phyloP scores from a whole-genome alignment of 805 yeast genomes.

The Hanseniaspora thailandica region DNA sequence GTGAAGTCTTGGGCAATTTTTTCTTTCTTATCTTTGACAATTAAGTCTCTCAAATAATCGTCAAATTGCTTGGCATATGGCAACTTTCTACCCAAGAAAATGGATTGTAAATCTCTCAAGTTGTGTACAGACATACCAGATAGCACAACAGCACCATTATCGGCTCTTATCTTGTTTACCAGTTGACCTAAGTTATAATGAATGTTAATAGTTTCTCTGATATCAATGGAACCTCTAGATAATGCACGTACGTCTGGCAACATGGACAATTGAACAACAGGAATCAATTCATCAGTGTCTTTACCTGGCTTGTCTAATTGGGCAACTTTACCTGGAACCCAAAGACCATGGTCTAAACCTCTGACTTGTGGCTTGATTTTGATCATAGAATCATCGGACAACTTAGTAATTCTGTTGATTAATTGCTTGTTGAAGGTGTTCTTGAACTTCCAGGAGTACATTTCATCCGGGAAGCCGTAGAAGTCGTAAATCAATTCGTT shows the following conservation, averaged over 20 bases:
- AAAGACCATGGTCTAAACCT: constrained; percentile 73
- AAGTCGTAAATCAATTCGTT: constrained; percentile 62
- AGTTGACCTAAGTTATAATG: constrained; percentile 41
- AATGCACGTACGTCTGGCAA: constrained; percentile 27
- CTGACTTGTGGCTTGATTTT: constrained; percentile 26
- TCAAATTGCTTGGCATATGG: constrained; percentile 49
- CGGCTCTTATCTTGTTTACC: constrained; percentile 39
- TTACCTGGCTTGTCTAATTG: constrained; percentile 31
- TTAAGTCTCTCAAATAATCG: constrained; percentile 32
- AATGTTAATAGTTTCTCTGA: constrained; percentile 6
- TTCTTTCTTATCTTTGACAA: constrained; percentile 22
- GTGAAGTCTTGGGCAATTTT: constrained; percentile 22
- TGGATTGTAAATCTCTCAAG: constrained; percentile 35
- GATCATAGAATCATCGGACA: neutral
- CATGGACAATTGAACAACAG: constrained; percentile 35
- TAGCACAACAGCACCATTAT: constrained; percentile 44
- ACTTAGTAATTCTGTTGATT: constrained; percentile 29
- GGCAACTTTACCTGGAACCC: constrained; percentile 71
- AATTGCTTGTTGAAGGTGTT: constrained; percentile 26
- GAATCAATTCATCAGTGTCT: constrained; percentile 17
- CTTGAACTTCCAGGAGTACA: constrained; percentile 50
- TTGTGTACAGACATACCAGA: constrained; percentile 80
- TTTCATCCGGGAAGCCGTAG: constrained; percentile 54
- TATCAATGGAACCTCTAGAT: neutral
- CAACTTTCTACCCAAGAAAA: constrained; percentile 27